These are phyloP conservation scores for Fennellomyces sp. DNA, from an alignment of 371 early-diverging fungal species.

Conservation along the genomic window DNA sequence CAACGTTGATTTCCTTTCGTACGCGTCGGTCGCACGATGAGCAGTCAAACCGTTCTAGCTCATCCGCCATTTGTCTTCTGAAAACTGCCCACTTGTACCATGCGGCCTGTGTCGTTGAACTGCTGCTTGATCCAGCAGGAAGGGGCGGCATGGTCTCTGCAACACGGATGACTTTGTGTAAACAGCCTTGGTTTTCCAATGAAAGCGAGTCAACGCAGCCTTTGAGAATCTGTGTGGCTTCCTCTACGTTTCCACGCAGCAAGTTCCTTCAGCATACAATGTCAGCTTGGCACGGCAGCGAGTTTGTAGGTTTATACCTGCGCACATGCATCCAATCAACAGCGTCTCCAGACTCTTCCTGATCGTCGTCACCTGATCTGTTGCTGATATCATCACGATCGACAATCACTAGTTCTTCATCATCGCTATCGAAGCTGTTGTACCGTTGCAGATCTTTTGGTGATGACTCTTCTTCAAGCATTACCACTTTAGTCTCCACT, in stretches of 20 bases:
- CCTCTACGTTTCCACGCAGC: slow-evolving; percentile 13
- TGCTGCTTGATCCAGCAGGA: background rate
- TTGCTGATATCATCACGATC: slow-evolving; percentile 1
- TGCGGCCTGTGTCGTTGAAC: background rate
- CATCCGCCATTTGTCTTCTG: background rate
- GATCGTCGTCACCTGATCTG: background rate
- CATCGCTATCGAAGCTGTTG: background rate
- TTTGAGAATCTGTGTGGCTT: slow-evolving; percentile 15
- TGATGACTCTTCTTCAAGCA: background rate
- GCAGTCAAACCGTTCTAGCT: background rate
- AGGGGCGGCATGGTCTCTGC: background rate
- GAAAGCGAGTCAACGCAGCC: background rate
- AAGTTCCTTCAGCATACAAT: too few species aligned
- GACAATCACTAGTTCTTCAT: slow-evolving; percentile 9
- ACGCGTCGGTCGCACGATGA: background rate
- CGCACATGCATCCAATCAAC: slow-evolving; percentile 4
- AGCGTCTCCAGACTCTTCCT: background rate
- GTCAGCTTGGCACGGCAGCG: too few species aligned
- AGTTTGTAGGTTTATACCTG: slow-evolving; percentile 1
- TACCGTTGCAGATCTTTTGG: background rate
- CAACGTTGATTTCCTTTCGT: background rate
- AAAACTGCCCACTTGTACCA: slow-evolving; percentile 9
- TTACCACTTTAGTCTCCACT: background rate
- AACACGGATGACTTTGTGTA: background rate
- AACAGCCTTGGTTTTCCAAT: background rate